Evolutionary conservation across 768 basidiomycete species (phyloP).

Genomic region (Boletus pseudo-olivaceus): DNA sequence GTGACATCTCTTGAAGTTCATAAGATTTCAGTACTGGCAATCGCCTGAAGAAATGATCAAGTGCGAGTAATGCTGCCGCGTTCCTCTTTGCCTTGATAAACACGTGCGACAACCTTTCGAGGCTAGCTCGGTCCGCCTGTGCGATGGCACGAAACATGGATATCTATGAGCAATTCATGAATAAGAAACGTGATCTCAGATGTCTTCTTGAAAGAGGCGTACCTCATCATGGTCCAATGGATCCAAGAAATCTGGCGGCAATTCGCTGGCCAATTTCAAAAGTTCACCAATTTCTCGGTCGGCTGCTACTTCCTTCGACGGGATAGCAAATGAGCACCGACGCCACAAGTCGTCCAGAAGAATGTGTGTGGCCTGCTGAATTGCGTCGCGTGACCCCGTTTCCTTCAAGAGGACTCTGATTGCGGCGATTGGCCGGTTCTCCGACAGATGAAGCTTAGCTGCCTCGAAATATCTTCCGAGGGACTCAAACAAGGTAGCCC

Average conservation of each 20-base stretch:
- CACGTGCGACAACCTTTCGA: constrained; percentile 31
- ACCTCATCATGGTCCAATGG: constrained; percentile 7
- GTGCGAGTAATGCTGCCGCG: constrained; percentile 3
- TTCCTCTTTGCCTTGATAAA: constrained; percentile 21
- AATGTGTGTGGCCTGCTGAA: constrained; percentile 35
- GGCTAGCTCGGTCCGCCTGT: constrained; percentile 17
- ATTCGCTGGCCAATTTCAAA: constrained; percentile 19
- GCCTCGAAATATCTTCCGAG: constrained; percentile 46
- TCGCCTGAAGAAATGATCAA: constrained; percentile 4
- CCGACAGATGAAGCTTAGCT: constrained; percentile 46
- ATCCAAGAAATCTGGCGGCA: constrained; percentile 7
- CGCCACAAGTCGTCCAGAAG: constrained; percentile 47
- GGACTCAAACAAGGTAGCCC: constrained; percentile 41
- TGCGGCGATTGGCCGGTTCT: constrained; percentile 47
- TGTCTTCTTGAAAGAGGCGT: background rate
- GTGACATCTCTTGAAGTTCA: constrained; percentile 14
- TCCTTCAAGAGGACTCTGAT: constrained; percentile 43
- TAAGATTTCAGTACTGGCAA: constrained; percentile 18
- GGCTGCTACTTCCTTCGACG: constrained; percentile 1
- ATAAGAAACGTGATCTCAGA: background rate
- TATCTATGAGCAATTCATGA: constrained; percentile 5
- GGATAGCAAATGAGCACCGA: constrained; percentile 39
- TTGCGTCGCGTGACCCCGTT: constrained; percentile 22
- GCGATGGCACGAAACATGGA: constrained; percentile 35
- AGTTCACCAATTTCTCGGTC: constrained; percentile 14